Conservation (phyloP, 2,329 filamentous ascomycete species). For the Ophiostoma pallidulum region DNA sequence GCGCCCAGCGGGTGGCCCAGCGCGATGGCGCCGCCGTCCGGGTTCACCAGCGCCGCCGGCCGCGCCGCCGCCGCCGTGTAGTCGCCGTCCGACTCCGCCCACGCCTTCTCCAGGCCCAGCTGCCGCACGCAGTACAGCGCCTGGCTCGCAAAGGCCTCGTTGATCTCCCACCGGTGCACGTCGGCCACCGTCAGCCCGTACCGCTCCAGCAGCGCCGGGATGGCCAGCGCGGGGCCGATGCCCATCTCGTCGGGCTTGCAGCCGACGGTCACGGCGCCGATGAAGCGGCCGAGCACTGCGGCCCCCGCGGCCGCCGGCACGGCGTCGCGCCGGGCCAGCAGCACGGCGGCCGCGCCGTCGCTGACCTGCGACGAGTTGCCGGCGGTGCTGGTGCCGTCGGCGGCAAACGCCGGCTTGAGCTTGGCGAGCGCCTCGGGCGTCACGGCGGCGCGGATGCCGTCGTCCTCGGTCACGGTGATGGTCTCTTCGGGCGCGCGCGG, state of each 20-base stretch:
- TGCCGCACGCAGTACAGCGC: slow-evolving; percentile 61
- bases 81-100: slow-evolving; percentile 33
- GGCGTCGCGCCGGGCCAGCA: slow-evolving; percentile 78
- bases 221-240: slow-evolving; percentile 75
- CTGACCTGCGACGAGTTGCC: slow-evolving; percentile 77
- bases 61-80: background rate
- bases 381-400: slow-evolving; percentile 68
- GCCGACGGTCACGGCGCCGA: slow-evolving; percentile 64
- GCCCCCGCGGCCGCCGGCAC: slow-evolving; percentile 63
- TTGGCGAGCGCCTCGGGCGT: slow-evolving; percentile 61
- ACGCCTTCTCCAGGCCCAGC: slow-evolving; percentile 54
- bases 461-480: slow-evolving; percentile 66
- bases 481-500: slow-evolving; percentile 31
- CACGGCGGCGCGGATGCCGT: slow-evolving; percentile 66
- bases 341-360: slow-evolving; percentile 74
- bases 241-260: slow-evolving; percentile 92
- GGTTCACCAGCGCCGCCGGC: slow-evolving; percentile 62
- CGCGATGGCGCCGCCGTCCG: slow-evolving; percentile 90
- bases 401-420: slow-evolving; percentile 78
- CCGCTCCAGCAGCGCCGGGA: slow-evolving; percentile 67
- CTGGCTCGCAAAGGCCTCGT: slow-evolving; percentile 68
- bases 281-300: slow-evolving; percentile 78
- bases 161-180: slow-evolving; percentile 84
- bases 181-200: slow-evolving; percentile 59
- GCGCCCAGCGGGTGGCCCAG: slow-evolving; percentile 85